Conservation (phyloP, 495 filamentous ascomycete species). For the Rhypophila decipiens region DNA sequence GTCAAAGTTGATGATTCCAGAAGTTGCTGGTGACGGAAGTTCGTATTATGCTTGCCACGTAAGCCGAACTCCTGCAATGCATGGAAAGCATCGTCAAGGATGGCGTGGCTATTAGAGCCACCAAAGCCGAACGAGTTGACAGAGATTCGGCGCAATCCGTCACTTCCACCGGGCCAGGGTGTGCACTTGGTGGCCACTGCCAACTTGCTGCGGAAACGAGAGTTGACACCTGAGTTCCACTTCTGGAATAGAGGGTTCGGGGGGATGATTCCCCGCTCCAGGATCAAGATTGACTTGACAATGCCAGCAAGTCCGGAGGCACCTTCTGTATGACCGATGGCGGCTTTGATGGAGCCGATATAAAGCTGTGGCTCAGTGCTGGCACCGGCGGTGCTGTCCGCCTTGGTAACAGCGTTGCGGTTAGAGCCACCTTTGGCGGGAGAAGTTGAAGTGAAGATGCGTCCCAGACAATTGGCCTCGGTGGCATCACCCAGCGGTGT, state of each 20-base stretch:
- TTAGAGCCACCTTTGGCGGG: too few relatives aligned
- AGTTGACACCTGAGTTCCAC: constrained; percentile 36
- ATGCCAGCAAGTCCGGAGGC: constrained; percentile 43
- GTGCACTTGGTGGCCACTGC: neutral
- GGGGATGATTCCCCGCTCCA: constrained; percentile 42
- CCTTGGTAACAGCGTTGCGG: too few relatives aligned
- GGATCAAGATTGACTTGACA: constrained; percentile 41
- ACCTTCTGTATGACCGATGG: constrained; percentile 50
- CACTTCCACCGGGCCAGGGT: neutral
- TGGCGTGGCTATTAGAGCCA: neutral
- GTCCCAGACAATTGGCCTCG: too few relatives aligned
- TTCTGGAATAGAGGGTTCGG: constrained; percentile 38
- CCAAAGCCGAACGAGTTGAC: constrained; percentile 5
- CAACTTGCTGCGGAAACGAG: too few relatives aligned
- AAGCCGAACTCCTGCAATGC: neutral
- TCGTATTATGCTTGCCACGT: neutral
- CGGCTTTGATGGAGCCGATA: constrained; percentile 49
- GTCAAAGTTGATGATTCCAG: neutral
- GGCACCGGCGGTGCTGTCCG: too few relatives aligned
- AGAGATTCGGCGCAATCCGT: neutral
- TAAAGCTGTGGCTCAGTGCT: constrained; percentile 22
- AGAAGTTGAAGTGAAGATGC: too few relatives aligned
- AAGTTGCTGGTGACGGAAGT: neutral
- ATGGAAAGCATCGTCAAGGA: neutral
- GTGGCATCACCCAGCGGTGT: too few relatives aligned